These are phyloP conservation scores for Brachypodium distachyon DNA, from an alignment of 202 grass and related monocot genomes.

Conservation along the genomic window DNA sequence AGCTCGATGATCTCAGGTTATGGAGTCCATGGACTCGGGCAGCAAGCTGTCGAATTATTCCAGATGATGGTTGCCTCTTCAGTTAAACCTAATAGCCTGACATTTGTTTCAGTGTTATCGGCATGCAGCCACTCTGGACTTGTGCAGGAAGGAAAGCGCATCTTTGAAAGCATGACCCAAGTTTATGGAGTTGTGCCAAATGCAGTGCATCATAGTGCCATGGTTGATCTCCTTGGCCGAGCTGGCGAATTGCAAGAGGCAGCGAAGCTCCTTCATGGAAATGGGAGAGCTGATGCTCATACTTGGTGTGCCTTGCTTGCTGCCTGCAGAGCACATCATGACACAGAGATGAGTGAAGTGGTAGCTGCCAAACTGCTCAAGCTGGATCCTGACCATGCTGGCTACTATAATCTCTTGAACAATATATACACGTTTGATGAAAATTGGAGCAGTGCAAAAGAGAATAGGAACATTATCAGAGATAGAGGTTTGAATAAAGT, in stretches of 20 bases:
- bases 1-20: slow-evolving; percentile 68
- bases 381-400: slow-evolving; percentile 37
- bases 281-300: slow-evolving; percentile 17
- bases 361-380: slow-evolving; percentile 33
- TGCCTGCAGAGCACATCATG: slow-evolving; percentile 39
- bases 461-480: slow-evolving; percentile 20
- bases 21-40: slow-evolving; percentile 61
- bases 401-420: slow-evolving; percentile 53
- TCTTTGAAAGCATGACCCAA: slow-evolving; percentile 48
- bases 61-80: slow-evolving; percentile 41
- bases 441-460: slow-evolving; percentile 41
- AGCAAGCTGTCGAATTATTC: slow-evolving; percentile 39
- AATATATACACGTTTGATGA: slow-evolving; percentile 60
- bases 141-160: slow-evolving; percentile 39
- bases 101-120: slow-evolving; percentile 48
- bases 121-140: slow-evolving; percentile 67
- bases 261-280: slow-evolving; percentile 21
- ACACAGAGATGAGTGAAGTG: slow-evolving; percentile 26
- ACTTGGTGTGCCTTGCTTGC: slow-evolving; percentile 65
- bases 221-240: slow-evolving; percentile 66
- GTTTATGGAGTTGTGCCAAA: slow-evolving; percentile 39
- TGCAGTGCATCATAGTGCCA: slow-evolving; percentile 33
- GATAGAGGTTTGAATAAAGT: slow-evolving; percentile 35
- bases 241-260: slow-evolving; percentile 49
- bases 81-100: slow-evolving; percentile 38